These are phyloP conservation scores for Aspergillus ochraceoroseus DNA, from an alignment of 2,329 filamentous ascomycete genomes.

Conservation along the genomic window DNA sequence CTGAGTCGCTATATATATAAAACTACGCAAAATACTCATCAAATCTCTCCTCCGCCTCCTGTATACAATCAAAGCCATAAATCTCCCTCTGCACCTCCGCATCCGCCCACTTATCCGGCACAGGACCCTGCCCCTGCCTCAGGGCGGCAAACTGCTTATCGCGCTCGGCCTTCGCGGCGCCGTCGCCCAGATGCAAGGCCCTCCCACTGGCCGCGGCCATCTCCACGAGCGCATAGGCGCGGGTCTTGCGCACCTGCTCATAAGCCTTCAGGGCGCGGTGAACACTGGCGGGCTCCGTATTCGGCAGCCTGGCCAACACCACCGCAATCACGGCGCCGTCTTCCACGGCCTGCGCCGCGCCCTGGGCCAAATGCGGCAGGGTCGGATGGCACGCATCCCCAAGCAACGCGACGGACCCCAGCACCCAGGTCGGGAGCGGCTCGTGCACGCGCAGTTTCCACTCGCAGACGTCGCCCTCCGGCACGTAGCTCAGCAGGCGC, in stretches of 20 bases:
- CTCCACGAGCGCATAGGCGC: constrained; percentile 55
- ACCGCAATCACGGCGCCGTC: constrained; percentile 56
- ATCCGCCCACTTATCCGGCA: constrained; percentile 63
- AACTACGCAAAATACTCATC: constrained; percentile 22
- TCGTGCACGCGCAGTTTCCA: constrained; percentile 62
- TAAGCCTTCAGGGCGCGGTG: constrained; percentile 54
- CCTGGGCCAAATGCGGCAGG: constrained; percentile 60
- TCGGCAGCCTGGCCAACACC: constrained; percentile 48
- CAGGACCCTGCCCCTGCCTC: constrained; percentile 46
- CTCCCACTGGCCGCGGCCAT: constrained; percentile 53
- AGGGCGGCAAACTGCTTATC: constrained; percentile 55
- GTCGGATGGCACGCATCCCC: constrained; percentile 61
- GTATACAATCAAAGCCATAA: constrained; percentile 59
- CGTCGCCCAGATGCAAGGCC: constrained; percentile 54
- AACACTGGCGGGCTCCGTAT: constrained; percentile 45
- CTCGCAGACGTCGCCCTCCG: constrained; percentile 61
- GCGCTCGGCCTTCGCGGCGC: constrained; percentile 55
- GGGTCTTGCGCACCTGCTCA: constrained; percentile 52
- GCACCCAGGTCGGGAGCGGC: constrained; percentile 59
- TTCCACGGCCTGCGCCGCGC: constrained; percentile 62
- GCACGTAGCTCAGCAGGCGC: constrained; percentile 57
- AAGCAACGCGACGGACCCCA: constrained; percentile 50
- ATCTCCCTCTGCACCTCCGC: constrained; percentile 64
- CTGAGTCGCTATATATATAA: constrained; percentile 3
- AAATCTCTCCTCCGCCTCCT: constrained; percentile 48